A percentile compares a stretch with the other conserved stretches of the same genome.
Conservation (phyloP, 2,329 filamentous ascomycete species). For the Claviceps sp. region DNA sequence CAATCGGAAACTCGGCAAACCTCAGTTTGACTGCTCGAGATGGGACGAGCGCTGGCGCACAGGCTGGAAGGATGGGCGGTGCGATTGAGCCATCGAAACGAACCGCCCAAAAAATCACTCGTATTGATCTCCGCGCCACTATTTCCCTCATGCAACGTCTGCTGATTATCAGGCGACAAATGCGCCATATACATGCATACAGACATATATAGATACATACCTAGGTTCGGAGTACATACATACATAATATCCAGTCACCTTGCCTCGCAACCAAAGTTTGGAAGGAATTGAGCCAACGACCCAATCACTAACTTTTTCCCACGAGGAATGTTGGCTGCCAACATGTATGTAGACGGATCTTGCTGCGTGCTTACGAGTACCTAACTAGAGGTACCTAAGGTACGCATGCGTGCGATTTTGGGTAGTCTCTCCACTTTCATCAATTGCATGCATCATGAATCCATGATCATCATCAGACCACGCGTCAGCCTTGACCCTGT, state of each 20-base stretch:
- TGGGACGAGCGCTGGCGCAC: conserved; percentile 96
- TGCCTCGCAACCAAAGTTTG: not conserved
- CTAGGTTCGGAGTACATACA: too few species aligned
- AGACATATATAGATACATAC: too few species aligned
- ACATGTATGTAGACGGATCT: not conserved
- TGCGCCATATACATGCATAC: not conserved
- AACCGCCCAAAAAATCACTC: not conserved
- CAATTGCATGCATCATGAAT: too few species aligned
- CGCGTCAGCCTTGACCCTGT: too few species aligned
- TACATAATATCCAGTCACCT: not conserved
- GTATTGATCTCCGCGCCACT: too few species aligned
- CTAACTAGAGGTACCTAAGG: not conserved
- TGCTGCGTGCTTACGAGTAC: not conserved
- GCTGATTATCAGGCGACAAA: not conserved
- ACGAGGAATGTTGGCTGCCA: not conserved
- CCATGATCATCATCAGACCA: not conserved
- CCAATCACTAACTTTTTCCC: not conserved
- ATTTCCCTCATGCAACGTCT: not conserved
- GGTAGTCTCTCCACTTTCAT: not conserved
- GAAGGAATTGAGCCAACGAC: not conserved
- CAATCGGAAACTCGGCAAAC: conserved; percentile 82
- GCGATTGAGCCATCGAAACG: conserved; percentile 28
- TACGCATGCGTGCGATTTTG: not conserved
- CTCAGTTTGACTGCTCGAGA: conserved; percentile 71
- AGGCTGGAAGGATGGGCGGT: conserved; percentile 63